Evolutionary conservation across 805 yeast species (phyloP).

Genomic region (Metschnikowia vanudenii): DNA sequence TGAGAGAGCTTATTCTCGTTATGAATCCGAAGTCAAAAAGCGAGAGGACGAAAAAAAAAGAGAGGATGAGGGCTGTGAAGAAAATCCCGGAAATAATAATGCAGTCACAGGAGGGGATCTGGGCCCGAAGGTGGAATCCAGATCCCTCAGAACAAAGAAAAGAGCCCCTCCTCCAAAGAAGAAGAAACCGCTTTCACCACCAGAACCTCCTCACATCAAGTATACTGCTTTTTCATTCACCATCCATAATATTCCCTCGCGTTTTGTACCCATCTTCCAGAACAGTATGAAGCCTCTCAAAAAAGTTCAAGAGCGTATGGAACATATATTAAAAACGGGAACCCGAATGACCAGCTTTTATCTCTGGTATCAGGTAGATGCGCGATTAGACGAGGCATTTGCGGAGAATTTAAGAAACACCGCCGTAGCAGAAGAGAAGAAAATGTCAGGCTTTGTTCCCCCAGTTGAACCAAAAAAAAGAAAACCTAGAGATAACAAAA

Average conservation of each 20-base stretch:
- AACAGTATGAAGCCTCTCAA: conserved; percentile 62
- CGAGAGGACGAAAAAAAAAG: conserved; percentile 24
- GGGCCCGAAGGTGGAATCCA: conserved; percentile 8
- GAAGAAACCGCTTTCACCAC: conserved; percentile 23
- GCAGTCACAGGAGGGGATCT: conserved; percentile 14
- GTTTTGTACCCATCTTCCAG: conserved; percentile 60
- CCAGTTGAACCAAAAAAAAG: conserved; percentile 30
- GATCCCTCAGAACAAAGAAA: conserved; percentile 16
- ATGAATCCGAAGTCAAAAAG: conserved; percentile 28
- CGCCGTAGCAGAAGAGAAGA: conserved; percentile 53
- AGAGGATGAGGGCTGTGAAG: conserved; percentile 21
- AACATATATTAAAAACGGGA: conserved; percentile 56
- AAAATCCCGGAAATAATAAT: conserved; percentile 9
- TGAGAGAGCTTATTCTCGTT: conserved; percentile 34
- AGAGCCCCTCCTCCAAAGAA: conserved; percentile 15
- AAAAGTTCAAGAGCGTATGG: conserved; percentile 62
- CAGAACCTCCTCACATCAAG: conserved; percentile 44
- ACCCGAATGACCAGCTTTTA: conserved; percentile 57
- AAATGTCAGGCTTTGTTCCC: conserved; percentile 36
- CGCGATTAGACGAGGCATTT: conserved; percentile 61
- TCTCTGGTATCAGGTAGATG: conserved; percentile 84
- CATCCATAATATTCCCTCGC: conserved; percentile 61
- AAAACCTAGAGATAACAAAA: conserved; percentile 29
- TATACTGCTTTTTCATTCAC: conserved; percentile 67
- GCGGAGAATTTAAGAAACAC: conserved; percentile 64